Percentiles rank a stretch among this genome's conserved stretches.
Evolutionary conservation across 2,329 filamentous ascomycete genomes (phyloP).

Genomic region (Daldinia eschscholtzii): DNA sequence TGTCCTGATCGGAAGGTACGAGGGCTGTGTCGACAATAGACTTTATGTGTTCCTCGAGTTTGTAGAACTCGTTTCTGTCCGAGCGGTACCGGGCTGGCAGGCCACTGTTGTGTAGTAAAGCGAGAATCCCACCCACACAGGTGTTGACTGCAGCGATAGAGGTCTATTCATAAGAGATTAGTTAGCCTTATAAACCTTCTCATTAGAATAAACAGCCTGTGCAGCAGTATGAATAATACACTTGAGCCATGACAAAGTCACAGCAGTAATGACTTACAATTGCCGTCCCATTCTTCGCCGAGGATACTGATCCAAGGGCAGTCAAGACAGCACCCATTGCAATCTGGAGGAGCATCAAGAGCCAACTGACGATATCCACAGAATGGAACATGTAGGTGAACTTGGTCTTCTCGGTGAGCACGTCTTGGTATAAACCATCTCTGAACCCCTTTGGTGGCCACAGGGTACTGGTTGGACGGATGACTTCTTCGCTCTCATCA

Average conservation of each 20-base stretch:
- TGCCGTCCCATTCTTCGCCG: constrained; percentile 53
- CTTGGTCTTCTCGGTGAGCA: constrained; percentile 60
- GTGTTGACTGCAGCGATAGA: constrained; percentile 65
- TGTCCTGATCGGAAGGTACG: constrained; percentile 57
- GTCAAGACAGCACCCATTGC: constrained; percentile 63
- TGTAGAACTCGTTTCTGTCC: constrained; percentile 63
- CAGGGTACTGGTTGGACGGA: constrained; percentile 58
- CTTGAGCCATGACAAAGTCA: background rate
- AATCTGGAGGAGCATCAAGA: constrained; percentile 63
- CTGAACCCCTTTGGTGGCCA: constrained; percentile 64
- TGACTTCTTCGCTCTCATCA: constrained; percentile 58
- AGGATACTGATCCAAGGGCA: constrained; percentile 61
- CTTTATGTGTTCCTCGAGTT: constrained; percentile 64
- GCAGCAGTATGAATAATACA: background rate
- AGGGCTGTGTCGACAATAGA: constrained; percentile 63
- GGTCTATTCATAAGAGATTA: constrained; percentile 49
- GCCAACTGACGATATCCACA: constrained; percentile 59
- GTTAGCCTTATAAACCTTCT: background rate
- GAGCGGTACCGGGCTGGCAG: constrained; percentile 65
- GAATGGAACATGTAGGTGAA: constrained; percentile 61
- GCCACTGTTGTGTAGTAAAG: constrained; percentile 66
- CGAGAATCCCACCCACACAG: constrained; percentile 63
- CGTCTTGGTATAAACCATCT: constrained; percentile 63
- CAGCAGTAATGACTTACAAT: constrained; percentile 52
- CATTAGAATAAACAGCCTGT: background rate